Percentiles rank a stretch among this genome's conserved stretches.
These are phyloP conservation scores for Hortaea sp. DNA, from an alignment of 2,329 filamentous ascomycete species.

Conservation along the genomic window DNA sequence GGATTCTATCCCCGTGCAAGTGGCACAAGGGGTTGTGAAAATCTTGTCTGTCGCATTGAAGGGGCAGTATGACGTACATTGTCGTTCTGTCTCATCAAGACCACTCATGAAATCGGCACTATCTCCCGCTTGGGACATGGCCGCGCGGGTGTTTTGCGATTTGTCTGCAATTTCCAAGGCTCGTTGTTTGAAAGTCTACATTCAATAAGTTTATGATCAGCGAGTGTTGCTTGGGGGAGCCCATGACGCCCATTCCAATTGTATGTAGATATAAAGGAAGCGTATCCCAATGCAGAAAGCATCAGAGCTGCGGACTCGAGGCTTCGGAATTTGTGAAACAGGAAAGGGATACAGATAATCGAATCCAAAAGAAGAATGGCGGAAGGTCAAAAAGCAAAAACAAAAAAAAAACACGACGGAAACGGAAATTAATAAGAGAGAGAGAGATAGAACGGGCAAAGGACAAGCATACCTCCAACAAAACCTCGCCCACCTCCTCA, in stretches of 20 bases:
- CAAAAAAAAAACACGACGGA: neutral
- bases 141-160: slow-evolving; percentile 65
- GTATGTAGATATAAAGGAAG: too few species aligned
- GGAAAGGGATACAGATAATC: neutral
- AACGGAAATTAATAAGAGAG: neutral
- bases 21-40: neutral
- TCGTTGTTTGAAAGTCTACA: slow-evolving; percentile 66
- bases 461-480: slow-evolving; percentile 30
- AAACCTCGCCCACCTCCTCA: slow-evolving; percentile 60
- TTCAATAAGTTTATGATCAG: too few species aligned
- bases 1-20: too few species aligned
- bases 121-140: slow-evolving; percentile 30
- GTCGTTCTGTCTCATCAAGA: slow-evolving; percentile 80
- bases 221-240: neutral
- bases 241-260: neutral
- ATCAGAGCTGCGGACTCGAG: too few species aligned
- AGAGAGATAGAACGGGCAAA: neutral
- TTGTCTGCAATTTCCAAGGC: slow-evolving; percentile 79
- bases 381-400: slow-evolving; percentile 4
- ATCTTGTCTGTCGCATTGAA: neutral
- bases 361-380: neutral
- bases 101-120: slow-evolving; percentile 72
- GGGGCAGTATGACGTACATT: slow-evolving; percentile 34
- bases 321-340: neutral
- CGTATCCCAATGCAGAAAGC: too few species aligned